A percentile compares a stretch with the other conserved stretches of the same genome.
These are phyloP conservation scores for Puya raimondii DNA, from an alignment of 176 grass and related monocot genomes.

Conservation along the genomic window DNA sequence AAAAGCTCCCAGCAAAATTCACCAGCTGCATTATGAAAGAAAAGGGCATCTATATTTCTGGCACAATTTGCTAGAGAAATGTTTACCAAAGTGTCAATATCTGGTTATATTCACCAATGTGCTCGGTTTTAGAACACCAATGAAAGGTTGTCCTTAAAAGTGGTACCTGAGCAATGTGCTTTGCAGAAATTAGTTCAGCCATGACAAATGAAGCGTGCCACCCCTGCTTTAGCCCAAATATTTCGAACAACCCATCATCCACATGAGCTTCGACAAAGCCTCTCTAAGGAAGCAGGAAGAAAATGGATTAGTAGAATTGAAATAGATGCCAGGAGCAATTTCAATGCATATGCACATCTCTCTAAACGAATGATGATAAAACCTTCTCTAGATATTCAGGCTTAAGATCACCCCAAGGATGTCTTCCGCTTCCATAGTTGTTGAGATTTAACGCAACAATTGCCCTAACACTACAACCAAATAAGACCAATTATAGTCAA, in stretches of 20 bases:
- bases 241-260: slow-evolving; percentile 92
- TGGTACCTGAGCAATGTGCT: slow-evolving; percentile 88
- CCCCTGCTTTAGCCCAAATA: slow-evolving; percentile 96
- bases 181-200: slow-evolving; percentile 87
- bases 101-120: too few species aligned
- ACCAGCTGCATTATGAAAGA: too few species aligned
- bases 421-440: slow-evolving; percentile 5
- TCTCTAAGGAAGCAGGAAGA: slow-evolving; percentile 36
- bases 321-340: too few species aligned
- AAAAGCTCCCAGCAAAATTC: too few species aligned
- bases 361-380: not conserved
- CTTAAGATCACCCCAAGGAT: slow-evolving; percentile 2
- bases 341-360: too few species aligned
- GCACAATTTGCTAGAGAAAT: too few species aligned
- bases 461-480: not conserved
- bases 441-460: not conserved
- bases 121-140: not conserved
- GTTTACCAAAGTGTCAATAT: too few species aligned
- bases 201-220: slow-evolving; percentile 98
- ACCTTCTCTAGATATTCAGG: slow-evolving; percentile 4
- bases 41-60: too few species aligned
- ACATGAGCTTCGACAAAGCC: slow-evolving; percentile 75
- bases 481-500: not conserved
- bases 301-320: not conserved
- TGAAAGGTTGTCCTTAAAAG: not conserved